phyloP scores from a whole-genome alignment of 176 grass and related monocot genomes.

The bread wheat (Triticum aestivum) region DNA sequence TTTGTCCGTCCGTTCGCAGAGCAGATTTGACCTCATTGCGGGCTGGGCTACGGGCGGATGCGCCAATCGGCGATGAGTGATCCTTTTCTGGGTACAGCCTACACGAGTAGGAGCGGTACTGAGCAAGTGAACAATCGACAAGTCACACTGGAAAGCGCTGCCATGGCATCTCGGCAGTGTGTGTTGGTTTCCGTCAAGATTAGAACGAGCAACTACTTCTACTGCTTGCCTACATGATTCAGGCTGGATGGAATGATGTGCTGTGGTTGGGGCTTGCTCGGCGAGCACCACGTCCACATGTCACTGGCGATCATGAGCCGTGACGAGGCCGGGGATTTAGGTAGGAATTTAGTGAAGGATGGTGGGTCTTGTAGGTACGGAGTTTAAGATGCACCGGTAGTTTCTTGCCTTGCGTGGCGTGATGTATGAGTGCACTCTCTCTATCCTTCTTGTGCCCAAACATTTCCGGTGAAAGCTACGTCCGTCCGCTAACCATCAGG shows the following conservation, averaged over 20 bases:
- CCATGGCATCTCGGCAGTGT: not conserved
- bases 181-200: not conserved
- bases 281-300: not conserved
- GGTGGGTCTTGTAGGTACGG: not conserved
- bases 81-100: not conserved
- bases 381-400: not conserved
- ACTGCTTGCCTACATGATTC: no score
- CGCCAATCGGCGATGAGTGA: not conserved
- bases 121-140: not conserved
- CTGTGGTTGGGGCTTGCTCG: not conserved
- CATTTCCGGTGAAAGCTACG: not conserved
- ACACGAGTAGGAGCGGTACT: not conserved
- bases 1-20: not conserved
- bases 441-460: not conserved
- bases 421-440: not conserved
- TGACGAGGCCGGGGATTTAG: not conserved
- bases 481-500: not conserved
- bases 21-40: not conserved
- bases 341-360: not conserved
- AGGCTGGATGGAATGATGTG: no score
- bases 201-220: not conserved
- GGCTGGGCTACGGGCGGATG: not conserved
- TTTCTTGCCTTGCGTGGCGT: not conserved
- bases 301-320: not conserved
- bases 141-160: not conserved